Percentiles rank a stretch among this genome's conserved stretches.
These are phyloP conservation scores for Boletus semigastroideus DNA, from an alignment of 1,284 basidiomycete genomes.

Conservation along the genomic window DNA sequence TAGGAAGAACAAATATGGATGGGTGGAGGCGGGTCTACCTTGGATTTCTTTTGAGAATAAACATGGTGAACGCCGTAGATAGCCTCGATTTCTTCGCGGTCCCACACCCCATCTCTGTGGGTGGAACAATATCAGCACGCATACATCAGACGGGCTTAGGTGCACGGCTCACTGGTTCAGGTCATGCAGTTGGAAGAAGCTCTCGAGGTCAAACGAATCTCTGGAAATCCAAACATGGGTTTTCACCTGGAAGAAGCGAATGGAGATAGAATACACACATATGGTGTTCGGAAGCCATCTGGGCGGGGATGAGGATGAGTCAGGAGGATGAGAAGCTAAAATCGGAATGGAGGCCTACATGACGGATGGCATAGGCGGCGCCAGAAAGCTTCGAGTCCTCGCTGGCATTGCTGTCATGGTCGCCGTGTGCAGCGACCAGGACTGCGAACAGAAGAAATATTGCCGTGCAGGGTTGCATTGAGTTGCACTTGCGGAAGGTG, in stretches of 20 bases:
- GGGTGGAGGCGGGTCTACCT: constrained; percentile 38
- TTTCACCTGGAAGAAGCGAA: not conserved
- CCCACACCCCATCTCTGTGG: constrained; percentile 68
- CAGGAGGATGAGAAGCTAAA: constrained; percentile 6
- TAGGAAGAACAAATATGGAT: not conserved
- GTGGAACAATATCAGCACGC: not conserved
- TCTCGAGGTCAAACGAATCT: constrained; percentile 73
- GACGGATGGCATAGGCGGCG: constrained; percentile 47
- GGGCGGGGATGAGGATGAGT: constrained; percentile 16
- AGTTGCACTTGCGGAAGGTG: constrained; percentile 2
- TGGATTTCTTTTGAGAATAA: constrained; percentile 85
- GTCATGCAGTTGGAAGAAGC: constrained; percentile 91
- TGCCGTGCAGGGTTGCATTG: constrained; percentile 22
- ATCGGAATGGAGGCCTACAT: constrained; percentile 43
- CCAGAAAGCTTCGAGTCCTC: constrained; percentile 24
- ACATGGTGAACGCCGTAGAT: constrained; percentile 96
- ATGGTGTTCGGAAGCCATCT: constrained; percentile 87
- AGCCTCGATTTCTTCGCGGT: constrained; percentile 82
- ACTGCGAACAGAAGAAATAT: constrained; percentile 23
- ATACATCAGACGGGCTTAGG: not conserved
- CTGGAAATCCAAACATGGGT: constrained; percentile 37
- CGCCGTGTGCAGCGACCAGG: constrained; percentile 33
- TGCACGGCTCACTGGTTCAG: constrained; percentile 63
- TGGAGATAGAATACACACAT: constrained; percentile 51
- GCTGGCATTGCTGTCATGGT: constrained; percentile 25